These are phyloP conservation scores for Antrodiella citrinella DNA, from an alignment of 768 basidiomycete genomes.

Conservation along the genomic window DNA sequence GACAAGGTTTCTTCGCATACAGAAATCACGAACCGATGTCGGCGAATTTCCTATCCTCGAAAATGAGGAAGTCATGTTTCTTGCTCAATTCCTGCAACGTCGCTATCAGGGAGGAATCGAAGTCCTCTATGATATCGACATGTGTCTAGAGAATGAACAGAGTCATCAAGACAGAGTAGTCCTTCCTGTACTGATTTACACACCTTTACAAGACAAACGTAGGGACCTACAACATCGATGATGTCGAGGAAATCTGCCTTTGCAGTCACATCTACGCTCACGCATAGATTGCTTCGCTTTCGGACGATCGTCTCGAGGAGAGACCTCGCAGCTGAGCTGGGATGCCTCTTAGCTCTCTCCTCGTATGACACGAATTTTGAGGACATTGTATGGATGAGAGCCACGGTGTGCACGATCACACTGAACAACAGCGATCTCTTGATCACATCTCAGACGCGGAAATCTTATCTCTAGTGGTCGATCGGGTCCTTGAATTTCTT, in stretches of 20 bases:
- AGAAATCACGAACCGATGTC: conserved; percentile 70
- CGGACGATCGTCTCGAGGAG: conserved; percentile 77
- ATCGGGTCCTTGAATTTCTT: too few relatives aligned
- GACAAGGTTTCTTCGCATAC: too few relatives aligned
- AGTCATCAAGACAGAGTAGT: too few relatives aligned
- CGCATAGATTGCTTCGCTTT: conserved; percentile 88
- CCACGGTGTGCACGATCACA: too few relatives aligned
- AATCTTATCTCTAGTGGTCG: too few relatives aligned
- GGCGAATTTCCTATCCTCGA: conserved; percentile 98
- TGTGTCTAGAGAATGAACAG: conserved; percentile 64
- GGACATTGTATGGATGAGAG: too few relatives aligned
- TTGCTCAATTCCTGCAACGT: conserved; percentile 60
- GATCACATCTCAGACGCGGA: too few relatives aligned
- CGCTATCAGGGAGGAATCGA: conserved; percentile 62
- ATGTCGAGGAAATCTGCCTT: conserved; percentile 74
- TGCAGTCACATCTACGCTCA: conserved; percentile 90
- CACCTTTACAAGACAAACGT: conserved; percentile 93
- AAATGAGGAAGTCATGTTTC: conserved; percentile 90
- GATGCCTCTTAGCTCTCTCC: conserved; percentile 45
- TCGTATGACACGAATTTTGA: conserved; percentile 36
- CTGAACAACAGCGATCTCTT: too few relatives aligned
- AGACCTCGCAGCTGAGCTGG: conserved; percentile 70
- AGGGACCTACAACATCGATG: conserved; percentile 82
- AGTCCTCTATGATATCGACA: conserved; percentile 92
- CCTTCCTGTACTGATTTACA: conserved; percentile 1